Conservation (phyloP, 2,329 filamentous ascomycete genomes). For the Cercospora canescens region DNA sequence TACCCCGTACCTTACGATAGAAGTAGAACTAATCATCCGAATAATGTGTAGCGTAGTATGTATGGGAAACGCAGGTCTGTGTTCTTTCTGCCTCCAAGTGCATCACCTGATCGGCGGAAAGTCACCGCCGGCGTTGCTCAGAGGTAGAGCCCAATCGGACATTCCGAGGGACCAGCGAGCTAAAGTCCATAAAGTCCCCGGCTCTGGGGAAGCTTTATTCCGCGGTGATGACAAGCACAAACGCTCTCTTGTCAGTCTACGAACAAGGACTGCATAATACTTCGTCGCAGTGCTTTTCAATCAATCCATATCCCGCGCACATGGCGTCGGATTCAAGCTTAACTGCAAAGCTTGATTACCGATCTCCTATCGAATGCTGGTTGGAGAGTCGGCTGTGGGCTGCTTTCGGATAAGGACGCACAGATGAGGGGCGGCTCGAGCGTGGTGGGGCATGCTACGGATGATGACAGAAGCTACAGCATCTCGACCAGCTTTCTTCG, state of each 20-base stretch:
- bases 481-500: neutral
- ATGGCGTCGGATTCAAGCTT: neutral
- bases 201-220: neutral
- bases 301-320: neutral
- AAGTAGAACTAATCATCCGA: neutral
- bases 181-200: neutral
- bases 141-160: neutral
- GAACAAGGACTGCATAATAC: too few species aligned
- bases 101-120: neutral
- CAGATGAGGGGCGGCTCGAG: neutral
- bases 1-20: neutral
- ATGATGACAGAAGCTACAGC: conserved; percentile 1
- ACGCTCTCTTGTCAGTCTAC: too few species aligned
- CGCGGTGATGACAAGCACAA: neutral
- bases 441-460: conserved; percentile 4
- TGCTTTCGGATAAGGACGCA: neutral
- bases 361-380: neutral
- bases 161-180: neutral
- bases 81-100: neutral
- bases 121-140: neutral
- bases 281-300: neutral
- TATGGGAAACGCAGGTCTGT: neutral
- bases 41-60: neutral
- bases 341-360: neutral
- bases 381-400: neutral